Evolutionary conservation across 1,284 basidiomycete species (phyloP), one percentile per base, ranked within the genome.

Genomic region (Marasmius tenuissimus): DNA sequence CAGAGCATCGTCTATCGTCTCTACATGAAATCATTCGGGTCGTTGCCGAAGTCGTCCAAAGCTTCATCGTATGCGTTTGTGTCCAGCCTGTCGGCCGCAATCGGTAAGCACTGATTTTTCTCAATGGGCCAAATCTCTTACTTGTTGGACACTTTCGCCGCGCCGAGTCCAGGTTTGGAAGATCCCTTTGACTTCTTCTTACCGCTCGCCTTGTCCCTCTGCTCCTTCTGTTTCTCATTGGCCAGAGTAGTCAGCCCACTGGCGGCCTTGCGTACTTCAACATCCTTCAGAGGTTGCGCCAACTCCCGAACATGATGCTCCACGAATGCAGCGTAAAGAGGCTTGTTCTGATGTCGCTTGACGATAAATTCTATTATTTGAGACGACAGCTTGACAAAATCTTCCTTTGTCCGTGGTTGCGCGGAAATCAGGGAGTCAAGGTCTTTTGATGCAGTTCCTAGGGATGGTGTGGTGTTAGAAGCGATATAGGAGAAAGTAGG

Each of bases 161-260:
- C 83, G 12, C 91, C 94, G 37, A 96, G 75, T 1, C 69, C 81
- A 33, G 92, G 93, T 74, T 91, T 96, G n/a, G 81, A 75, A 9
- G 84, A 76, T 5, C 79, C 74, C 73, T 92, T 89, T 62, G 86
- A 81, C 79, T 96, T 96, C 82, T 95, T 96, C 85, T 96, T 96
- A 22, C 93, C 93, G 65, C 86, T 89, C 0, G 87, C 82, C 76
- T 92, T 94, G 54, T 95, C 94, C 63, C 89, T 81, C 72, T 89
- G 86, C 73, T 94, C 93, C 75, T 87, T 92, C 79, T 96, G 93
- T 79, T 98, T 98, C 79, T 96, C 94, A 72, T 96, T 97, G 56
- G 94, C 91, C 11, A 97, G 80, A 1, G 92, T 89, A 18, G 92
- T 93, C 58, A 98, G 78, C 14, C 80, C 85, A 59, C 87, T 91